Conservation (phyloP, 768 basidiomycete genomes). For the Amanita molliuscula region DNA sequence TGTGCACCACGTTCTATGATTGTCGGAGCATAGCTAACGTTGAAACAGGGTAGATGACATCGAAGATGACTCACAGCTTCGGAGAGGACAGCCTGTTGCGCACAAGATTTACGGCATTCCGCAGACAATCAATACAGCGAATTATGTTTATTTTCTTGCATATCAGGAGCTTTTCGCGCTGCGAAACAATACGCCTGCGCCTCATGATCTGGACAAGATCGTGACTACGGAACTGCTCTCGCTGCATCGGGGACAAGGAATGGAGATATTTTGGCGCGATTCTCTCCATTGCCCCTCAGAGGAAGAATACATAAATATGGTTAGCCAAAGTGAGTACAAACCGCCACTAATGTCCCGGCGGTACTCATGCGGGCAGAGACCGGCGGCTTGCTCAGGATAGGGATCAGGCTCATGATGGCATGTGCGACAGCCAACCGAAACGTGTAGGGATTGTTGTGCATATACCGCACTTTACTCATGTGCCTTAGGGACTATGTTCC, state of each 20-base stretch:
- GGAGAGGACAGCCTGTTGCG: constrained; percentile 81
- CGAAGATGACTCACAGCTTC: constrained; percentile 81
- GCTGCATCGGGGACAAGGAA: constrained; percentile 92
- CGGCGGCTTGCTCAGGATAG: constrained; percentile 85
- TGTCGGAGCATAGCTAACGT: not conserved
- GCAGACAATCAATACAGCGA: constrained; percentile 95
- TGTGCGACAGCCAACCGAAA: constrained; percentile 53
- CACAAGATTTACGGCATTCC: constrained; percentile 96
- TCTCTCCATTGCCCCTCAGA: constrained; percentile 86
- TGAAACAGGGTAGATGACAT: constrained; percentile 79
- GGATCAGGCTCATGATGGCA: constrained; percentile 96
- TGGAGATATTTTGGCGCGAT: constrained; percentile 93
- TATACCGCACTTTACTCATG: not conserved
- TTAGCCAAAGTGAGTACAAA: constrained; percentile 69
- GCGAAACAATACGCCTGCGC: constrained; percentile 18
- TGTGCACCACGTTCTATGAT: constrained; percentile 39
- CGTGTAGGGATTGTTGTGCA: constrained; percentile 30
- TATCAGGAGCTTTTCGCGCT: constrained; percentile 74
- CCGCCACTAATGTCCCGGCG: not conserved
- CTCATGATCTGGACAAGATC: constrained; percentile 50
- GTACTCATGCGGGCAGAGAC: constrained; percentile 56
- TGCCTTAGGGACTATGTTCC: constrained; percentile 73
- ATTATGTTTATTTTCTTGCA: constrained; percentile 94
- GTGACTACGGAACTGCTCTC: constrained; percentile 74
- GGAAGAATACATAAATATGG: constrained; percentile 92